These are phyloP conservation scores for Penicillium frequentans DNA, from an alignment of 2,329 filamentous ascomycete genomes.

Conservation along the genomic window DNA sequence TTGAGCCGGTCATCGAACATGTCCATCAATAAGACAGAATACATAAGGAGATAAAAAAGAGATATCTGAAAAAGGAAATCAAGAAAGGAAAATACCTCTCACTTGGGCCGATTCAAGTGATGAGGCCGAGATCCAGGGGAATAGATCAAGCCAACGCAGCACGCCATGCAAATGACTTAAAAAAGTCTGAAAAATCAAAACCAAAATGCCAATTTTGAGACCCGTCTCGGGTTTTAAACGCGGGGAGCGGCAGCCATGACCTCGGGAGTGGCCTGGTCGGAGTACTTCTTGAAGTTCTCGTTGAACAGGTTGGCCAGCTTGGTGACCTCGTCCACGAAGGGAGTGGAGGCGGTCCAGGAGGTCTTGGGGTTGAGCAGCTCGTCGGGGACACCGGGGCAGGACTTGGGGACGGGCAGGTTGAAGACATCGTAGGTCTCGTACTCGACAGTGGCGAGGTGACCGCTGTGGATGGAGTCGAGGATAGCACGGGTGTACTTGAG, in stretches of 20 bases:
- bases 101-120: slow-evolving; percentile 24
- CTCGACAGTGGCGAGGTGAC: slow-evolving; percentile 87
- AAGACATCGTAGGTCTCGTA: slow-evolving; percentile 96
- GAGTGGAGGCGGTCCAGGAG: slow-evolving; percentile 80
- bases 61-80: slow-evolving; percentile 3
- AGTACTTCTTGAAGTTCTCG: slow-evolving; percentile 98
- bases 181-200: slow-evolving; percentile 20
- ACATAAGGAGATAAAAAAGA: slow-evolving; percentile 6
- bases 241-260: slow-evolving; percentile 60
- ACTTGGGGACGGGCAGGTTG: slow-evolving; percentile 93
- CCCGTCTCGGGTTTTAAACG: slow-evolving; percentile 13
- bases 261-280: slow-evolving; percentile 76
- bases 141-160: slow-evolving; percentile 24
- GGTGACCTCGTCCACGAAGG: slow-evolving; percentile 83
- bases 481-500: slow-evolving; percentile 99
- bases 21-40: slow-evolving; percentile 6
- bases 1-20: slow-evolving; percentile 12
- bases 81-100: slow-evolving; percentile 13
- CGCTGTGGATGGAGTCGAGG: slow-evolving; percentile 95
- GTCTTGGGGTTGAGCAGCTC: slow-evolving; percentile 94
- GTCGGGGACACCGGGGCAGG: slow-evolving; percentile 81
- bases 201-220: slow-evolving; percentile 25
- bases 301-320: slow-evolving; percentile 89
- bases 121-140: slow-evolving; percentile 11
- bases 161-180: slow-evolving; percentile 35